Evolutionary conservation across 1,139 yeast species (phyloP).

Genomic region (Hemisphaericaspora lyxosophila): DNA sequence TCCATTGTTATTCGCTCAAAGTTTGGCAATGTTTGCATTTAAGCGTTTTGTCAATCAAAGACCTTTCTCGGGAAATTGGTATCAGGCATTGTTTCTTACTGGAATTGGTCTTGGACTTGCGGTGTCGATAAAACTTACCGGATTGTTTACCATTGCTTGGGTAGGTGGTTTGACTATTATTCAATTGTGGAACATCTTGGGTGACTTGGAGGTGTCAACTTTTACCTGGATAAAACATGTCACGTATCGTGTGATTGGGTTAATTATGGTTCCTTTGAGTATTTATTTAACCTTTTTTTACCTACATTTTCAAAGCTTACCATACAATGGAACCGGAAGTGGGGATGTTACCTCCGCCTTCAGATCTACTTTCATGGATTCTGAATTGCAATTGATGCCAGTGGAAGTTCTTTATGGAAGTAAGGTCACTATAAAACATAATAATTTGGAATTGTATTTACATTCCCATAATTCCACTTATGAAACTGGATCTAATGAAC

Average conservation of each 20-base stretch:
- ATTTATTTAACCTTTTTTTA: constrained; percentile 51
- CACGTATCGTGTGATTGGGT: constrained; percentile 28
- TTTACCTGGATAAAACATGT: constrained; percentile 31
- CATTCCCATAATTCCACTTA: constrained; percentile 64
- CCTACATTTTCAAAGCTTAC: constrained; percentile 49
- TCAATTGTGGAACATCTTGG: constrained; percentile 57
- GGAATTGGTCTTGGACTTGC: constrained; percentile 56
- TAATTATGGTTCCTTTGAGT: constrained; percentile 48
- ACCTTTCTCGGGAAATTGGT: constrained; percentile 48
- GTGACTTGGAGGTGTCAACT: constrained; percentile 50
- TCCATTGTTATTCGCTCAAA: constrained; percentile 47
- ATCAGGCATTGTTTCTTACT: constrained; percentile 35
- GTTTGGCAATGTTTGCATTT: constrained; percentile 44
- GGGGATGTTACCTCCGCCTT: constrained; percentile 57
- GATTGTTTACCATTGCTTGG: constrained; percentile 55
- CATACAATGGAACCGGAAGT: constrained; percentile 51
- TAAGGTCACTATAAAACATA: constrained; percentile 64
- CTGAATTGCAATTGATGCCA: constrained; percentile 37
- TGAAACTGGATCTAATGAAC: constrained; percentile 56
- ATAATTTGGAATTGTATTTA: constrained; percentile 59
- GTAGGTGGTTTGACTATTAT: constrained; percentile 37
- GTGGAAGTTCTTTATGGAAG: constrained; percentile 64
- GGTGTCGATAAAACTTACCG: constrained; percentile 54
- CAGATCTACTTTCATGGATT: constrained; percentile 49
- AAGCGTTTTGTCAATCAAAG: constrained; percentile 35